phyloP scores from a whole-genome alignment of 2,329 filamentous ascomycete genomes.

The Colletotrichum sansevieriae region DNA sequence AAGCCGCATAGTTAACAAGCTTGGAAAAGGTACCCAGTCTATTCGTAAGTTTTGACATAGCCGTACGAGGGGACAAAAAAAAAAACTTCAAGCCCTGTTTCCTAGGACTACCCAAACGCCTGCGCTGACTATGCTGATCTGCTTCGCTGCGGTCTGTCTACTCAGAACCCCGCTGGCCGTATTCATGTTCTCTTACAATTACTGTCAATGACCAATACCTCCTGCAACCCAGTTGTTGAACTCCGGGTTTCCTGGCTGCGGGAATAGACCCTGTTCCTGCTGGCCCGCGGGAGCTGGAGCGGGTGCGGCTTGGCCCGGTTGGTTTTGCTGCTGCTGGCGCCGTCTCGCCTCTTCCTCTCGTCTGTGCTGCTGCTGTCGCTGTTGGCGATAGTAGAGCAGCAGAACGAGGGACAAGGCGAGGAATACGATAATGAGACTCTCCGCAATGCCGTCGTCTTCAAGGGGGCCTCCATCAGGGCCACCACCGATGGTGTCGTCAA shows the following conservation, averaged over 20 bases:
- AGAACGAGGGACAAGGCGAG: conserved; percentile 80
- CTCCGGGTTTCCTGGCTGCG: conserved; percentile 75
- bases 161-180: background rate
- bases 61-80: background rate
- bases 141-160: background rate
- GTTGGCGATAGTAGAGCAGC: conserved; percentile 85
- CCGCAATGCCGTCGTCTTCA: conserved; percentile 83
- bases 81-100: background rate
- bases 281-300: conserved; percentile 48
- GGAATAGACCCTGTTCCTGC: conserved; percentile 49
- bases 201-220: conserved; percentile 70
- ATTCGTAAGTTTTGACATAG: conserved; percentile 2
- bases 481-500: conserved; percentile 68
- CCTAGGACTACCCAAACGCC: background rate
- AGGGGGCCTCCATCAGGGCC: conserved; percentile 67
- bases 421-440: conserved; percentile 86
- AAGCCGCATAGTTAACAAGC: no score
- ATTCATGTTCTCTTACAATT: conserved; percentile 6
- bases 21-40: no score
- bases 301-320: conserved; percentile 40
- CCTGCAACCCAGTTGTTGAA: conserved; percentile 75
- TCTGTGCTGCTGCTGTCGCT: conserved; percentile 70
- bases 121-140: background rate
- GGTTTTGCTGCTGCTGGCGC: conserved; percentile 46
- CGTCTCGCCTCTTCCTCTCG: conserved; percentile 55